These are phyloP conservation scores for Aspergillus ibericus DNA, from an alignment of 2,329 filamentous ascomycete species.

Conservation along the genomic window DNA sequence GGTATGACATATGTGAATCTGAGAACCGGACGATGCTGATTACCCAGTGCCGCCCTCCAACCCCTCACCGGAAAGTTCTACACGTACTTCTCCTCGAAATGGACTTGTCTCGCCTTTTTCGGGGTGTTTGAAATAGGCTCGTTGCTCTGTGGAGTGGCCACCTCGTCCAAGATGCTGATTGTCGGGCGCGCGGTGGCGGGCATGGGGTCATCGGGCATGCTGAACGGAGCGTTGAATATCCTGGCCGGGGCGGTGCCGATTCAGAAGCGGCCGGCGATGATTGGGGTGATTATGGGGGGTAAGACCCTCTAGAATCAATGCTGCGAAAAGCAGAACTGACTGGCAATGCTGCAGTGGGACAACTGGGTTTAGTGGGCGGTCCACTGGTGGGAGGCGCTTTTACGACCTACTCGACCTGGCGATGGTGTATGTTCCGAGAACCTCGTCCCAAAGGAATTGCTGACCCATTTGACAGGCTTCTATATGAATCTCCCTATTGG, in stretches of 20 bases:
- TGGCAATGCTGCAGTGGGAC: conserved; percentile 17
- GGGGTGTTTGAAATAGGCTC: conserved; percentile 33
- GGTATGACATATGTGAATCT: too few species aligned
- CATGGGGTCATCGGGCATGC: conserved; percentile 10
- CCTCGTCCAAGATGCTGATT: conserved; percentile 12
- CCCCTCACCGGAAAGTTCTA: conserved; percentile 11
- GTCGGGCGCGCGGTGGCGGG: conserved; percentile 11
- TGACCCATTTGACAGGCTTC: not conserved
- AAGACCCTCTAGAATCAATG: not conserved
- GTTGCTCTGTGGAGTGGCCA: conserved; percentile 11
- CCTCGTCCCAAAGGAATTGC: not conserved
- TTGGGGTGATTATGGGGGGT: conserved; percentile 17
- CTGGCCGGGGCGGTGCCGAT: conserved; percentile 6
- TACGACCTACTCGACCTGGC: conserved; percentile 33
- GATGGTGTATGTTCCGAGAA: conserved; percentile 19
- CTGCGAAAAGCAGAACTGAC: not conserved
- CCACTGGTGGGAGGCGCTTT: conserved; percentile 46
- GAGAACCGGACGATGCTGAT: too few species aligned
- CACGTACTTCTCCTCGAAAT: conserved; percentile 11
- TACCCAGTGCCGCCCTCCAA: conserved; percentile 19
- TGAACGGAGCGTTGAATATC: conserved; percentile 13
- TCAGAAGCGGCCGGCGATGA: conserved; percentile 9
- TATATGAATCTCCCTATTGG: not conserved
- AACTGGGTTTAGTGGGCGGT: conserved; percentile 35
- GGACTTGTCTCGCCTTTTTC: conserved; percentile 29